Percentiles rank a stretch among this genome's conserved stretches.
Conservation (phyloP, 2,329 filamentous ascomycete species). For the Aspergillus fischeri region DNA sequence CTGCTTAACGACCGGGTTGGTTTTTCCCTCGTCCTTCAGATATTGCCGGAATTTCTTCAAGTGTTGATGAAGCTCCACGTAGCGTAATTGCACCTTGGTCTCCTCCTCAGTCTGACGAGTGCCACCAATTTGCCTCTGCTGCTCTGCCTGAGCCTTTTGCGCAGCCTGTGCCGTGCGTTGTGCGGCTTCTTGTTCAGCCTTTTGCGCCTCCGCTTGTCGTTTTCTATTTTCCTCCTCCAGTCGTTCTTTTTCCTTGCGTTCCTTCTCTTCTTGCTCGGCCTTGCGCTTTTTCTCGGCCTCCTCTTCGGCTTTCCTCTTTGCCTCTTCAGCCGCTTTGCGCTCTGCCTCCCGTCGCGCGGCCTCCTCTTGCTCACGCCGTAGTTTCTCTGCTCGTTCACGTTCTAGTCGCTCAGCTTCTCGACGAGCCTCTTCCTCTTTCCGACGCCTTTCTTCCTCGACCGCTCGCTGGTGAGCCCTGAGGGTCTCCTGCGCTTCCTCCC, state of each 20-base stretch:
- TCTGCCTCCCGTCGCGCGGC: conserved; percentile 38
- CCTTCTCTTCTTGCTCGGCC: conserved; percentile 31
- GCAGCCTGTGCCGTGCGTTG: conserved; percentile 20
- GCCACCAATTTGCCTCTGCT: conserved; percentile 27
- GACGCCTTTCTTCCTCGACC: conserved; percentile 35
- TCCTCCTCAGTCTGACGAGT: conserved; percentile 30
- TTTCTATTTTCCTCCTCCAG: conserved; percentile 31
- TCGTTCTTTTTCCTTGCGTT: conserved; percentile 30
- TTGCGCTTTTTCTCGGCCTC: conserved; percentile 36
- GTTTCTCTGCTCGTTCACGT: conserved; percentile 29
- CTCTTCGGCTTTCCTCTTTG: conserved; percentile 29
- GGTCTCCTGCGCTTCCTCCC: conserved; percentile 51
- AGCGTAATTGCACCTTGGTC: conserved; percentile 45
- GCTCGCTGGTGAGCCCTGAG: conserved; percentile 45
- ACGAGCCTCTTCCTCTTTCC: conserved; percentile 34
- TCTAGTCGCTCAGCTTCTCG: conserved; percentile 32
- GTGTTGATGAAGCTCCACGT: conserved; percentile 59
- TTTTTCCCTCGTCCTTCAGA: conserved; percentile 52
- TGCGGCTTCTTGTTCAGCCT: conserved; percentile 28
- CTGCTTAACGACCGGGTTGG: conserved; percentile 57
- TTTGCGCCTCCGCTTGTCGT: conserved; percentile 26
- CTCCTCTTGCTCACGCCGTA: conserved; percentile 33
- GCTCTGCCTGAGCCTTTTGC: conserved; percentile 26
- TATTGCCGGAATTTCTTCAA: conserved; percentile 59
- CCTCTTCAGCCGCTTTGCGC: conserved; percentile 41